Percentiles rank a stretch among this genome's conserved stretches.
These are phyloP conservation scores for Solanum microdontum DNA, from an alignment of 257 asterid genomes.

Conservation along the genomic window DNA sequence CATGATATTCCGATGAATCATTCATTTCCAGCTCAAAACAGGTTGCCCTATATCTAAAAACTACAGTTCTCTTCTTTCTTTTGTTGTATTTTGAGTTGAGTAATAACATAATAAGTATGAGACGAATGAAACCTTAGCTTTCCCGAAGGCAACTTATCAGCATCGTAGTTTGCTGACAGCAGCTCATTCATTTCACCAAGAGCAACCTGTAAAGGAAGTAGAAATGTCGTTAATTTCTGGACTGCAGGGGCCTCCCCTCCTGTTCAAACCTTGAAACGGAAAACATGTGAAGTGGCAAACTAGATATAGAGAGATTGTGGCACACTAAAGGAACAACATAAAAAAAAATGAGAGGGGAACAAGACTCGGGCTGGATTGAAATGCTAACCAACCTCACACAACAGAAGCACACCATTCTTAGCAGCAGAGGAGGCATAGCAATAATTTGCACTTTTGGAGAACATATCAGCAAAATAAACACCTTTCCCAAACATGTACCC, in stretches of 20 bases:
- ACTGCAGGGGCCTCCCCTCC: neutral
- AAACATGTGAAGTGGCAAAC: neutral
- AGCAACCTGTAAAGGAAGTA: constrained; percentile 57
- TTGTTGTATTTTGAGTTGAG: neutral
- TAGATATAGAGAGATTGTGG: neutral
- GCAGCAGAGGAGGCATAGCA: constrained; percentile 41
- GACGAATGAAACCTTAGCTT: constrained; percentile 56
- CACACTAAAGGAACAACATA: neutral
- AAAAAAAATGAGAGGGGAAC: neutral
- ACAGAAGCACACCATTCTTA: constrained; percentile 60
- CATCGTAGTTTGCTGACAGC: constrained; percentile 37
- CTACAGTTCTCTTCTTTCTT: neutral
- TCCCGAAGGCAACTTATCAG: constrained; percentile 72
- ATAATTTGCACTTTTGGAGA: constrained; percentile 94
- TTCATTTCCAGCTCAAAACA: neutral
- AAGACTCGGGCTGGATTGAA: neutral
- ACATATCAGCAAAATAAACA: constrained; percentile 96
- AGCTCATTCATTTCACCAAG: constrained; percentile 94
- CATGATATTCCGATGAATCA: neutral
- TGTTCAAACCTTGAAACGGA: neutral
- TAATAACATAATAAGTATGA: neutral
- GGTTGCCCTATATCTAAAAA: neutral
- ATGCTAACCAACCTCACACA: constrained; percentile 54
- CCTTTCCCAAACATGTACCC: constrained; percentile 99
- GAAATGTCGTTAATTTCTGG: neutral